Evolutionary conservation across 306 rosid genomes (phyloP).

Genomic region (Vachellia collinsii): DNA sequence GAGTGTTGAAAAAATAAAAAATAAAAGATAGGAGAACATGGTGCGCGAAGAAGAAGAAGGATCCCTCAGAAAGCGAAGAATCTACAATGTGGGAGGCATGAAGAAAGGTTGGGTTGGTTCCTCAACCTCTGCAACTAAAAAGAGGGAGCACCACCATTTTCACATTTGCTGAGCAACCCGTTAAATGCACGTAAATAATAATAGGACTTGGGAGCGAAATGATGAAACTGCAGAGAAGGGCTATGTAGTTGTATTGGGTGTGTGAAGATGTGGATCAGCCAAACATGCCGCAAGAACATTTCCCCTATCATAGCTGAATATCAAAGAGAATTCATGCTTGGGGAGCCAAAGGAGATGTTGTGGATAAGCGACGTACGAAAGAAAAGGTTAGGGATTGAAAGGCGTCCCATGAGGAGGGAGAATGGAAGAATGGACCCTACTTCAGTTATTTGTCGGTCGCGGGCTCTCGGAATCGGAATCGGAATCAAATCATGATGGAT

Average conservation of each 20-base stretch:
- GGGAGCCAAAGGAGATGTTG: background rate
- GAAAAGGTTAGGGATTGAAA: background rate
- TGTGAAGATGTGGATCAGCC: background rate
- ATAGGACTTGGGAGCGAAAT: constrained; percentile 4
- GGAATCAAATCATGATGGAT: no score
- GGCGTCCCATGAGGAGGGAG: constrained; percentile 42
- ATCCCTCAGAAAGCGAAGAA: constrained; percentile 13
- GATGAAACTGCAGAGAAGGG: no score
- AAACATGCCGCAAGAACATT: background rate
- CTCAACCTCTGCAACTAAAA: constrained; percentile 4
- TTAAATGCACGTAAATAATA: background rate
- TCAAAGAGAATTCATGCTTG: background rate
- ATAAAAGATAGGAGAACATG: background rate
- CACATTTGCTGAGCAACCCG: background rate
- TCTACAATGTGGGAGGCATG: background rate
- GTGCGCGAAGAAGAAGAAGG: background rate
- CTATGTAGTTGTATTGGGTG: background rate
- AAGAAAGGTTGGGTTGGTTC: background rate
- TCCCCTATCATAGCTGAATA: no score
- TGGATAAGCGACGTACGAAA: constrained; percentile 14
- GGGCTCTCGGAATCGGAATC: constrained; percentile 40
- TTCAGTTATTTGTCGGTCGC: constrained; percentile 65
- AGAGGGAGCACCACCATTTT: constrained; percentile 1
- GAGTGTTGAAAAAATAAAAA: background rate
- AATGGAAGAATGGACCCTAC: constrained; percentile 20